Conservation (phyloP, 2,329 filamentous ascomycete genomes). For the Talaromyces rugulosus region DNA sequence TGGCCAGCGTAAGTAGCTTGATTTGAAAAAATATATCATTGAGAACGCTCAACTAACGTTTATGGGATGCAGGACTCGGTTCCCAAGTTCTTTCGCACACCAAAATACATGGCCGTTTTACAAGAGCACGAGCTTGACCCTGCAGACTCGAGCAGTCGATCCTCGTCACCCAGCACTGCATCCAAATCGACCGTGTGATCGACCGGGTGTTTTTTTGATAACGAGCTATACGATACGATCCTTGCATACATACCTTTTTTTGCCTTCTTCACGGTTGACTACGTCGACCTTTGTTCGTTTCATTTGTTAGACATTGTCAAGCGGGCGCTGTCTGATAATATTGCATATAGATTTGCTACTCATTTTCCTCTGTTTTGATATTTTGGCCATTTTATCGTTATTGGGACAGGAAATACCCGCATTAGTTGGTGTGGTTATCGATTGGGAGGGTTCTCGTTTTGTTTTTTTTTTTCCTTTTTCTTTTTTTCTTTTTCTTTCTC, state of each 20-base stretch:
- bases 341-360: neutral
- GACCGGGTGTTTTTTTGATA: neutral
- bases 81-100: conserved; percentile 61
- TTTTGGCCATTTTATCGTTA: neutral
- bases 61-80: conserved; percentile 54
- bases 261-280: neutral
- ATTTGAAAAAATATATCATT: neutral
- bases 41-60: conserved; percentile 13
- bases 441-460: neutral
- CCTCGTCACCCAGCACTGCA: conserved; percentile 1
- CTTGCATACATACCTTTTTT: neutral
- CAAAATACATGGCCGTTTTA: conserved; percentile 56
- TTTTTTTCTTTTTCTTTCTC: neutral
- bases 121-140: conserved; percentile 56
- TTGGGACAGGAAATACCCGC: neutral
- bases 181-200: neutral
- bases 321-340: neutral
- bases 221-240: neutral
- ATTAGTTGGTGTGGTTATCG: neutral
- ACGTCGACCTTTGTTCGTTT: neutral
- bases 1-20: conserved; percentile 80
- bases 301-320: neutral
- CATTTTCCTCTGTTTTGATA: neutral
- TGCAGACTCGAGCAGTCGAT: neutral
- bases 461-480: neutral